phyloP scores from a whole-genome alignment of 208 protist genomes.

The Leishmania gerbilli region DNA sequence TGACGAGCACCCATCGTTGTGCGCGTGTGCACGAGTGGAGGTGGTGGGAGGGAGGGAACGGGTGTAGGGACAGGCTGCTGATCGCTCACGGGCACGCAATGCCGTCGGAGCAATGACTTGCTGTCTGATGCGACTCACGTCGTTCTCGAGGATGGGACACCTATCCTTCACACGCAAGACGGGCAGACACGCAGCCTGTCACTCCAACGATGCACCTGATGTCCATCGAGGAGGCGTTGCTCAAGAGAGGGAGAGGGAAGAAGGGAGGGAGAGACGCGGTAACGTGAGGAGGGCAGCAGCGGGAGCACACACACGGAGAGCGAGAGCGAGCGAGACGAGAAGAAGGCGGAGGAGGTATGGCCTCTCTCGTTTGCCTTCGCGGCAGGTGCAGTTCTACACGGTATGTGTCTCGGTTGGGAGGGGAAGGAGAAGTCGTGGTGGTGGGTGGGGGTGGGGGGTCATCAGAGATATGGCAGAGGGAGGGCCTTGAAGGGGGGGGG shows the following conservation, averaged over 20 bases:
- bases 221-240: neutral
- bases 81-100: neutral
- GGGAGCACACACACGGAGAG: neutral
- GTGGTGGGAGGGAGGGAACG: neutral
- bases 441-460: too few species aligned
- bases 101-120: neutral
- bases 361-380: neutral
- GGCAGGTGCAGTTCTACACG: neutral
- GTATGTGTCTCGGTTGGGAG: neutral
- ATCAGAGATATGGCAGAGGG: too few species aligned
- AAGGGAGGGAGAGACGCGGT: neutral
- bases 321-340: neutral
- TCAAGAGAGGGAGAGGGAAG: neutral
- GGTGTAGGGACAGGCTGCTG: neutral
- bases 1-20: conserved; percentile 27
- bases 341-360: neutral
- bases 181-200: neutral
- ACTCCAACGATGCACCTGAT: neutral
- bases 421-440: neutral
- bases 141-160: neutral
- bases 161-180: neutral
- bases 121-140: neutral
- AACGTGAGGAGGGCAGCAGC: neutral
- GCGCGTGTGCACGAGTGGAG: neutral
- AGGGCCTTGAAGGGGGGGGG: neutral